These are phyloP conservation scores for Cyberlindnera lachancei DNA, from an alignment of 805 yeast genomes.

Conservation along the genomic window DNA sequence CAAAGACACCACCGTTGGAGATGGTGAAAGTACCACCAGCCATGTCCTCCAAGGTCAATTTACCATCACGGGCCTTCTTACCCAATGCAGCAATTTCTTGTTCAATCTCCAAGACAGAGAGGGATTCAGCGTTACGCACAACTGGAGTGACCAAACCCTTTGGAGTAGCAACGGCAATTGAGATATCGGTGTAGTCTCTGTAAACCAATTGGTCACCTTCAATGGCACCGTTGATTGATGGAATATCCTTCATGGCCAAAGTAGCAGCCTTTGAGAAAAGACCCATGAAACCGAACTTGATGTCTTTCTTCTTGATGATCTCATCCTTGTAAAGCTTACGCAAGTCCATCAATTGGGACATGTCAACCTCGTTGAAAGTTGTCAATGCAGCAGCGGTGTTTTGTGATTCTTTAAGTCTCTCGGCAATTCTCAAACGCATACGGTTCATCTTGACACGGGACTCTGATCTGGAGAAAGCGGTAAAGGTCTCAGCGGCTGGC, in stretches of 20 bases:
- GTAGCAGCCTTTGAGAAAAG: constrained; percentile 91
- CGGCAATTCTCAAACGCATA: constrained; percentile 98
- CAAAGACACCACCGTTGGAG: constrained; percentile 98
- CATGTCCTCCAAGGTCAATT: constrained; percentile 96
- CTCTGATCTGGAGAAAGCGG: constrained; percentile 71
- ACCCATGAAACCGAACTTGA: constrained; percentile 98
- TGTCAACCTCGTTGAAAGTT: constrained; percentile 96
- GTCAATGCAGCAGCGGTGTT: constrained; percentile 98
- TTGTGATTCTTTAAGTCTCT: constrained; percentile 97
- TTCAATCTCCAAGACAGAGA: constrained; percentile 83
- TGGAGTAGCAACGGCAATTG: constrained; percentile 97
- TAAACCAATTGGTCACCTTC: constrained; percentile 91
- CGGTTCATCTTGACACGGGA: constrained; percentile 97
- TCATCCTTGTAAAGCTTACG: constrained; percentile 97
- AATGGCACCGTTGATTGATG: constrained; percentile 92
- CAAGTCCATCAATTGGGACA: constrained; percentile 87
- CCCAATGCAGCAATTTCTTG: constrained; percentile 76
- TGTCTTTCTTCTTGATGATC: constrained; percentile 84
- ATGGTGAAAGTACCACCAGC: constrained; percentile 99
- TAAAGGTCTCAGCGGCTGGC: constrained; percentile 27
- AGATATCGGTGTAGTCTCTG: constrained; percentile 94
- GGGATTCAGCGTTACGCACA: constrained; percentile 92
- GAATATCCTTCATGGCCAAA: constrained; percentile 89
- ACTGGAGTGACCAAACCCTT: constrained; percentile 98
- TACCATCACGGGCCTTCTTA: constrained; percentile 92